Conservation (phyloP, 2,329 filamentous ascomycete genomes). For the Lachnellula occidentalis region DNA sequence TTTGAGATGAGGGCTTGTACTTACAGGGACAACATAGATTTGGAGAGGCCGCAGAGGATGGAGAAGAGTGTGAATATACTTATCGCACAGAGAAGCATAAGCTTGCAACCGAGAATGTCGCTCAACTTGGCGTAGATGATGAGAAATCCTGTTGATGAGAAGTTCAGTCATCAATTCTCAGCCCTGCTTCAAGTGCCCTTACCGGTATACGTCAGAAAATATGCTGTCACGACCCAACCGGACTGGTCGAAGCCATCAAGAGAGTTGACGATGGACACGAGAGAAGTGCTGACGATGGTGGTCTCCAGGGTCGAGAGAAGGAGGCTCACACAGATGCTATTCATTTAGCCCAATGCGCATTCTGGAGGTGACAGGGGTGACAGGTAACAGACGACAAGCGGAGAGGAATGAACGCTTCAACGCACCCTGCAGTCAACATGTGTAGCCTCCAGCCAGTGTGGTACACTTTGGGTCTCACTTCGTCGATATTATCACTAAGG, state of each 20-base stretch:
- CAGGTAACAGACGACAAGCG: no score
- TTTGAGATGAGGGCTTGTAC: neutral
- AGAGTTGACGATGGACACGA: neutral
- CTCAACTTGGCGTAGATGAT: neutral
- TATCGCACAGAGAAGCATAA: neutral
- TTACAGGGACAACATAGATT: neutral
- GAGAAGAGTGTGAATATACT: constrained; percentile 1
- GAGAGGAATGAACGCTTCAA: no score
- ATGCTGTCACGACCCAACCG: neutral
- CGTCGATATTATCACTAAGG: no score
- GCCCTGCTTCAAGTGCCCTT: neutral
- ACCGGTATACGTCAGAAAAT: neutral
- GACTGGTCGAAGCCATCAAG: neutral
- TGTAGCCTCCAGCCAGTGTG: no score
- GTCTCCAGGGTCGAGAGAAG: neutral
- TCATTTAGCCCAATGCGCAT: no score
- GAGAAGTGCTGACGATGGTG: neutral
- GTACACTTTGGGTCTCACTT: no score
- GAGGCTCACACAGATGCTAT: no score
- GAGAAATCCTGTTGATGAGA: neutral
- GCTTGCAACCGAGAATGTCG: constrained; percentile 1
- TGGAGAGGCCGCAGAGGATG: neutral
- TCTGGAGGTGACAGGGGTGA: no score
- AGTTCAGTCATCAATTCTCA: neutral
- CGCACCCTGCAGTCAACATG: no score